Base-by-base conservation (phyloP, 176 grass and related monocot species). In the Carex cristatella region DNA sequence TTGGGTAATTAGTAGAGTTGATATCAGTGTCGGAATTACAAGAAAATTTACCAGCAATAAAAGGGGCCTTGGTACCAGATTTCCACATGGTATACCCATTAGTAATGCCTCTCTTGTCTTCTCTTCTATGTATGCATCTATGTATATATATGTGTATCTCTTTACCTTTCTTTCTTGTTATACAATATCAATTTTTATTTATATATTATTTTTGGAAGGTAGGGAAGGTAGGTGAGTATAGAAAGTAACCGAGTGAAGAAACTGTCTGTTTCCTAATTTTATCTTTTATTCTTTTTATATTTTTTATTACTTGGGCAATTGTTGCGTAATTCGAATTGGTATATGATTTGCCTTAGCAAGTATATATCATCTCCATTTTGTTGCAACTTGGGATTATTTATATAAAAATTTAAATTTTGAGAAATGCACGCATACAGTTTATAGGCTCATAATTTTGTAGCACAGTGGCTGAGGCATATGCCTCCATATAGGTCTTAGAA, bases 291-390 rank as follows among this genome's bases (percentile, higher is more conserved):
- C n/a, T 27, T 12, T 40, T 70, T 1, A 15, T 70, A 42, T 28
- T 72, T 49, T 73, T 18, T 18, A 23, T 46, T 73, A 73, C 18
- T 49, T 73, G n/a, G 44, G 44, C 44, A 4, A 18, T 10, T 53
- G 44, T 74, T 74, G 70, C 70, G 70, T 74, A 30, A 74, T 74
- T 74, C 53, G 70, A 74, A 74, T 74, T 51, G 70, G 67, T 69
- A 42, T 7, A 40, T 69, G 35, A 69, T 69, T 40, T 42, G 28
- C 58, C 0, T 18, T 60, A 60, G 57, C 57, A 15, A n/a, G 15
- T 60, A 44, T 44, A 7, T 44, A 60, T 60, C 58, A 6, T 60
- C 15, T 60, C 58, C 58, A n/a, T 60, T 60, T 60, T 7, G 18
- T 18, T 60, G 16, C 57, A 59, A 59, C 57, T 60, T n/a, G 16